Conservation (phyloP, 2,329 filamentous ascomycete species). For the Xylogone sp. region DNA sequence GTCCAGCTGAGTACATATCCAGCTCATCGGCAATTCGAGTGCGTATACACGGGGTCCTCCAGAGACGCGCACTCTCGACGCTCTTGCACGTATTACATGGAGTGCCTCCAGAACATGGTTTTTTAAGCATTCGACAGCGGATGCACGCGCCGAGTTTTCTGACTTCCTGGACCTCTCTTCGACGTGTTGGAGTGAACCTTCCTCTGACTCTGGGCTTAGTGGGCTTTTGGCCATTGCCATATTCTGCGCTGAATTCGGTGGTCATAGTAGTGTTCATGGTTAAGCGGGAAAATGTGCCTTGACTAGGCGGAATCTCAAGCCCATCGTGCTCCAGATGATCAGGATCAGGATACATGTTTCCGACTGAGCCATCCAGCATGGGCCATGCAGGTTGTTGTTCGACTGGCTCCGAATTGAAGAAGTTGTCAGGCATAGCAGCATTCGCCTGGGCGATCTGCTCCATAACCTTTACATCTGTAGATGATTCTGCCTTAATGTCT, state of each 20-base stretch:
- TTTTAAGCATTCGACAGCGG: constrained; percentile 61
- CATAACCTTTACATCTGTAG: constrained; percentile 13
- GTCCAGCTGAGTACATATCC: constrained; percentile 59
- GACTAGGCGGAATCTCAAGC: constrained; percentile 6
- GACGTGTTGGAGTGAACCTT: constrained; percentile 52
- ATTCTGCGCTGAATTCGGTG: constrained; percentile 28
- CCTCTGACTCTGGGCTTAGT: constrained; percentile 46
- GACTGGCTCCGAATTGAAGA: constrained; percentile 10
- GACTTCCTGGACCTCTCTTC: constrained; percentile 62
- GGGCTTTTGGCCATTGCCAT: constrained; percentile 24
- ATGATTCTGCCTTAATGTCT: constrained; percentile 14
- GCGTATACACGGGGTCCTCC: constrained; percentile 60
- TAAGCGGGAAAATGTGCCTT: constrained; percentile 14
- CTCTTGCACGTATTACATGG: constrained; percentile 62
- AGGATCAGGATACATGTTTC: constrained; percentile 16
- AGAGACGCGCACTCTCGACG: constrained; percentile 60
- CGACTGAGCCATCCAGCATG: constrained; percentile 20
- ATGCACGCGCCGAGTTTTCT: constrained; percentile 64
- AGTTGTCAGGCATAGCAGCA: constrained; percentile 16
- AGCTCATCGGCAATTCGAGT: constrained; percentile 59
- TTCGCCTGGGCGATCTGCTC: constrained; percentile 20
- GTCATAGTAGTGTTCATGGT: constrained; percentile 22
- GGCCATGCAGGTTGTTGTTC: constrained; percentile 22
- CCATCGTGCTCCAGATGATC: constrained; percentile 9
- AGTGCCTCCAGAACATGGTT: constrained; percentile 61